phyloP scores from a whole-genome alignment of 805 yeast species.

The Pichia rugopelliculosa region DNA sequence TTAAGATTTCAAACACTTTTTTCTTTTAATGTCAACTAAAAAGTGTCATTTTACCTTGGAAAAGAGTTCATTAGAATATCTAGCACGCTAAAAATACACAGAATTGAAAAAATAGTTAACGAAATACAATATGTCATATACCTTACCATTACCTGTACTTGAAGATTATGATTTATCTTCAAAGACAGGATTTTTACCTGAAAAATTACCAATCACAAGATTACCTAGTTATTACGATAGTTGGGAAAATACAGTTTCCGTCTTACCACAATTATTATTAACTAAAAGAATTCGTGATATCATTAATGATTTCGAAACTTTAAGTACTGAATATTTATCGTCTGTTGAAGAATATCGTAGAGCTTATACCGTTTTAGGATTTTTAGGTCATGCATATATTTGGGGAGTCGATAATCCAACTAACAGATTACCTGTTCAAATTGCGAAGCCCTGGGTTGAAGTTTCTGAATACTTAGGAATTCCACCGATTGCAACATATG shows the following conservation, averaged over 20 bases:
- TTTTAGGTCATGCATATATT: slow-evolving; percentile 79
- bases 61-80: background rate
- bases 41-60: background rate
- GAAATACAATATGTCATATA: too few species aligned
- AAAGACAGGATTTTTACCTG: slow-evolving; percentile 73
- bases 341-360: slow-evolving; percentile 55
- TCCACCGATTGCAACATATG: slow-evolving; percentile 85
- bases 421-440: slow-evolving; percentile 55
- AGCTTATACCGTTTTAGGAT: slow-evolving; percentile 74
- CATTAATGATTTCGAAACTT: slow-evolving; percentile 59
- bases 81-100: background rate
- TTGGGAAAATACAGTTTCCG: slow-evolving; percentile 68
- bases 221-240: slow-evolving; percentile 56
- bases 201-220: slow-evolving; percentile 48
- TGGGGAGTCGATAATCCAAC: slow-evolving; percentile 70
- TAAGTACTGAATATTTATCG: slow-evolving; percentile 41
- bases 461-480: slow-evolving; percentile 55
- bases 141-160: slow-evolving; percentile 39
- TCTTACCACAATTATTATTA: slow-evolving; percentile 67
- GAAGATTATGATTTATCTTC: slow-evolving; percentile 66
- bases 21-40: background rate
- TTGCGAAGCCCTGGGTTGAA: slow-evolving; percentile 64
- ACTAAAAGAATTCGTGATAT: slow-evolving; percentile 51
- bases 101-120: too few species aligned
- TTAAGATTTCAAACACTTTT: background rate